Base-by-base conservation (phyloP, 441 rosid genomes). In the Rhodomyrtus psidioides region DNA sequence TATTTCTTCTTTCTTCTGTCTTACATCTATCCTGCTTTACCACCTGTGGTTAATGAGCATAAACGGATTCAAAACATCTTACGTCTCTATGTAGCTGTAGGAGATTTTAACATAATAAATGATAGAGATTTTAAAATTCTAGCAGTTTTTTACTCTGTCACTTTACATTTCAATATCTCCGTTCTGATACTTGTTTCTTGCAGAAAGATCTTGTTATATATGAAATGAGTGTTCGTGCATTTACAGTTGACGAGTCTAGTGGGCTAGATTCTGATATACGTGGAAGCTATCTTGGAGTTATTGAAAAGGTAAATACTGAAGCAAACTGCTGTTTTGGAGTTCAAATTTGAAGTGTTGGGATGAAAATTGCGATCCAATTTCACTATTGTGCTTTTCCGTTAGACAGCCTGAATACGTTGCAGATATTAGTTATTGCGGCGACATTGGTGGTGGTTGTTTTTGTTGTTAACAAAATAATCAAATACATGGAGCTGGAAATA, bases 161-260 rank as follows among this genome's bases (percentile, higher is more conserved):
- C 65, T 90, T 53, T 86, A 86, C 83, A 82, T 19, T 60, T 84
- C 74, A 59, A 49, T 27, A 55, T 86, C 19, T 23, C 27, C 5
- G 6, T n/a, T 81, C 55, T 81, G 83, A 83, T 81, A 57, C 85
- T 76, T 75, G 70, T 75, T 76, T 87, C 46, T 90, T 92, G 92
- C 96, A 95, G 99, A 92, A 93, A 90, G 98, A 97, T 91, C 98
- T 97, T 90, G 96, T 95, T 86, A 90, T 96, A 85, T 97, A 97
- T 91, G 99, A 97, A 92, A 97, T 94, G 96, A 97, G 94, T 90
- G 97, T 97, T 60, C 98, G 99, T 82, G 99, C 98, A 92, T 96
- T 95, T 92, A 95, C 98, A 83, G 93, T 90, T 88, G 98, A 96
- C 87, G 92, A 96, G 87, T 95, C 99, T 88, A 97, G 98, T 88